phyloP scores from a whole-genome alignment of 179 eudicot species.

The Vitellaria paradoxa region DNA sequence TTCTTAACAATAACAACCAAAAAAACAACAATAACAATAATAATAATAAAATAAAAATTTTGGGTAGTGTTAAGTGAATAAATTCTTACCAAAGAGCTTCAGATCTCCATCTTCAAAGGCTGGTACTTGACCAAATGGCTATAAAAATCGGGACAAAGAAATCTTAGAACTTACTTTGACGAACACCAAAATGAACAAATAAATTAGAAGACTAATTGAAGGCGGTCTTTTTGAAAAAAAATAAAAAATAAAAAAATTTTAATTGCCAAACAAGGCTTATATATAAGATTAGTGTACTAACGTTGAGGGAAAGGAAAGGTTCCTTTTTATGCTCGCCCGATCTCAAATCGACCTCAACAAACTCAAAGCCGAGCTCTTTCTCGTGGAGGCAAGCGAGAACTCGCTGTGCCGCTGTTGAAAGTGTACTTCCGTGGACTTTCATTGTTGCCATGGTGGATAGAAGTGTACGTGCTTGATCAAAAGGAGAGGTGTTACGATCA shows the following conservation, averaged over 20 bases:
- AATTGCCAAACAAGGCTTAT: no score
- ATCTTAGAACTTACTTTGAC: neutral
- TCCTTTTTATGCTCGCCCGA: constrained; percentile 51
- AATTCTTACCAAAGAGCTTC: constrained; percentile 37
- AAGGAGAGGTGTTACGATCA: neutral
- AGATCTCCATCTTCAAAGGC: constrained; percentile 53
- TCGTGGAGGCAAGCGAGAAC: constrained; percentile 43
- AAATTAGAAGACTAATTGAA: no score
- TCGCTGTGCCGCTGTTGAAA: constrained; percentile 42
- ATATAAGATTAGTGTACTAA: constrained; percentile 10
- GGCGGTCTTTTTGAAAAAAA: no score
- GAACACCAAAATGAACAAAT: no score
- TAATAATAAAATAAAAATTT: neutral
- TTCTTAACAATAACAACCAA: no score
- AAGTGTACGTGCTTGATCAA: neutral
- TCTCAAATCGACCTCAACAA: constrained; percentile 38
- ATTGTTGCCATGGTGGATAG: constrained; percentile 29
- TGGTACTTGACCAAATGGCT: constrained; percentile 60
- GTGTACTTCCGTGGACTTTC: constrained; percentile 46
- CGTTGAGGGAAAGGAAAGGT: constrained; percentile 51
- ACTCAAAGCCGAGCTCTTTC: constrained; percentile 50
- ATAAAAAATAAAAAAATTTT: no score
- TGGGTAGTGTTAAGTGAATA: neutral
- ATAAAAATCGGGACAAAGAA: neutral
- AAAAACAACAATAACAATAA: no score